Percentiles rank a stretch among this genome's conserved stretches.
Evolutionary conservation across 2,329 filamentous ascomycete genomes (phyloP).

Genomic region (Bipolaris bicolor): DNA sequence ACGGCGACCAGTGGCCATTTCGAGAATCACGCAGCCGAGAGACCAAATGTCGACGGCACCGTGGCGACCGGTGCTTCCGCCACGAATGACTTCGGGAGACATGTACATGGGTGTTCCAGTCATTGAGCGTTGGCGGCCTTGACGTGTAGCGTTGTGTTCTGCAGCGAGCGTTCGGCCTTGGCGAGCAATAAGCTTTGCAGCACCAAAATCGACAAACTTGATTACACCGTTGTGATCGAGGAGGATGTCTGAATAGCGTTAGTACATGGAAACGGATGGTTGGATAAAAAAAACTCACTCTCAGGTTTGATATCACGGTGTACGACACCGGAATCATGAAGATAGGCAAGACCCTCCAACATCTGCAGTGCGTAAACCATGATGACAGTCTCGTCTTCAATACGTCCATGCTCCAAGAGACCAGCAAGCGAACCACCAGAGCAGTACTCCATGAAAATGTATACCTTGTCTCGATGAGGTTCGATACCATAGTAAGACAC

Average conservation of each 20-base stretch:
- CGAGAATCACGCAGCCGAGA: conserved; percentile 91
- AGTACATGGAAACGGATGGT: background rate
- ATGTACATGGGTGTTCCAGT: conserved; percentile 99
- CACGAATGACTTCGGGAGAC: conserved; percentile 98
- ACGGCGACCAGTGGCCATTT: conserved; percentile 94
- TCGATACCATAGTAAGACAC: conserved; percentile 98
- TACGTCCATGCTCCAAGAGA: conserved; percentile 90
- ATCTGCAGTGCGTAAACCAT: conserved; percentile 96
- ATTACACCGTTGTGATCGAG: conserved; percentile 98
- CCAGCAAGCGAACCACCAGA: conserved; percentile 90
- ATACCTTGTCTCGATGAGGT: conserved; percentile 98
- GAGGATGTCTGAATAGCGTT: conserved; percentile 69
- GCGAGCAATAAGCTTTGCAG: conserved; percentile 93
- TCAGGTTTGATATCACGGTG: conserved; percentile 98
- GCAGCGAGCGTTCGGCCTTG: conserved; percentile 85
- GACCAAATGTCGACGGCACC: conserved; percentile 96
- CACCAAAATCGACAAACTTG: conserved; percentile 98
- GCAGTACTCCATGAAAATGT: conserved; percentile 99
- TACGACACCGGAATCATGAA: conserved; percentile 89
- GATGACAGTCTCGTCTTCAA: conserved; percentile 96
- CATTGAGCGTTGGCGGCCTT: conserved; percentile 78
- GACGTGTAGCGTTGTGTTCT: conserved; percentile 60
- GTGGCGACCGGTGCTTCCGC: conserved; percentile 71
- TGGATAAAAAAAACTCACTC: conserved; percentile 64
- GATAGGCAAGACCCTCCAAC: conserved; percentile 89